A percentile compares a stretch with the other conserved stretches of the same genome.
phyloP scores from a whole-genome alignment of 768 basidiomycete species.

The Gymnopilus junonius region DNA sequence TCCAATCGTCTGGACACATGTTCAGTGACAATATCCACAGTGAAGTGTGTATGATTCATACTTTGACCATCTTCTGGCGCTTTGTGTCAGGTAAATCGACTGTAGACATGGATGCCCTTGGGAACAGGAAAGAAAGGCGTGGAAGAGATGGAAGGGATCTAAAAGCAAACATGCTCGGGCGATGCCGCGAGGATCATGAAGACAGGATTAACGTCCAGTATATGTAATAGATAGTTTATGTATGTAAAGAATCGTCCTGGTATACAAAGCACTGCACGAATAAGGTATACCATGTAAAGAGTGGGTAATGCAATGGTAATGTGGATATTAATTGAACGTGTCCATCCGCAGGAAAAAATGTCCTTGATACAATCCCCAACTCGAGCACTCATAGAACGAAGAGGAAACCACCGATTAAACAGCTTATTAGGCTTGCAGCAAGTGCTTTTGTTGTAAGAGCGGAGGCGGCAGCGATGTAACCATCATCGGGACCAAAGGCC shows the following conservation, averaged over 20 bases:
- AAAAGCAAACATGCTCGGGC: conserved; percentile 21
- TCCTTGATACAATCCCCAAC: conserved; percentile 21
- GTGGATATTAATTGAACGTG: conserved; percentile 2
- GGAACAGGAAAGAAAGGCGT: conserved; percentile 1
- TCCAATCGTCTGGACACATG: conserved; percentile 70
- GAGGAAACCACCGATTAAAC: conserved; percentile 54
- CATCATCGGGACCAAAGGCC: conserved; percentile 69
- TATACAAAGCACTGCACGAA: not conserved
- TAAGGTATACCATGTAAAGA: conserved; percentile 11
- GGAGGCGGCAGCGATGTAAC: conserved; percentile 62
- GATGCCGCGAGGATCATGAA: conserved; percentile 20
- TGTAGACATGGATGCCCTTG: conserved; percentile 22
- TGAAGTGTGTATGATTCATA: conserved; percentile 7
- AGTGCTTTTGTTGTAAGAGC: conserved; percentile 49
- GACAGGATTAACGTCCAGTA: conserved; percentile 8
- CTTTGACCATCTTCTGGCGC: conserved; percentile 46
- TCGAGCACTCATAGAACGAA: conserved; percentile 40
- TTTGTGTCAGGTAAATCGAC: conserved; percentile 33
- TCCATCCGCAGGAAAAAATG: conserved; percentile 18
- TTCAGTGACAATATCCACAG: conserved; percentile 1
- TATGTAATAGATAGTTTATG: conserved; percentile 4
- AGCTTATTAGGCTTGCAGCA: conserved; percentile 46
- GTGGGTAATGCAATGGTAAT: conserved; percentile 4
- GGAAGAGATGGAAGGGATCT: conserved; percentile 8
- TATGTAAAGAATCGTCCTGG: conserved; percentile 15